These are phyloP conservation scores for Cadophora luteo-olivacea DNA, from an alignment of 2,329 filamentous ascomycete species.

Conservation along the genomic window DNA sequence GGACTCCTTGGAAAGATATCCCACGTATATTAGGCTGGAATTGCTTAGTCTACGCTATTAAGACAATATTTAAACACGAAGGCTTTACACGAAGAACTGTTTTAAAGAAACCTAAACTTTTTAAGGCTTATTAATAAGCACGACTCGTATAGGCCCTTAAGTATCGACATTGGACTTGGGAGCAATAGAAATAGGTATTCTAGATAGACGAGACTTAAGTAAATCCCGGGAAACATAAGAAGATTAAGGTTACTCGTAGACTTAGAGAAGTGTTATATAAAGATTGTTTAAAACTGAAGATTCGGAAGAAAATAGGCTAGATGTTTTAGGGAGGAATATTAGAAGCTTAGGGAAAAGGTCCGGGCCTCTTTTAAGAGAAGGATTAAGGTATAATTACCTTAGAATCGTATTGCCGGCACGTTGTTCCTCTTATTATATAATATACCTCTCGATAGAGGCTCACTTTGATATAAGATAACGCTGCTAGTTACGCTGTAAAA, in stretches of 20 bases:
- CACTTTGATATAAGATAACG: slow-evolving; percentile 11
- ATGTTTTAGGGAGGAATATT: slow-evolving; percentile 25
- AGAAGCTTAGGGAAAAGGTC: slow-evolving; percentile 18
- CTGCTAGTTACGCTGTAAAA: neutral
- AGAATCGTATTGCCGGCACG: slow-evolving; percentile 7
- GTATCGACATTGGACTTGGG: slow-evolving; percentile 19
- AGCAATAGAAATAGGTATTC: slow-evolving; percentile 20
- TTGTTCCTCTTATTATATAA: neutral
- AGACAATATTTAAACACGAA: slow-evolving; percentile 29
- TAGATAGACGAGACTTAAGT: slow-evolving; percentile 27
- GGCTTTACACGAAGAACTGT: slow-evolving; percentile 25
- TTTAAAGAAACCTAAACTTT: slow-evolving; percentile 24
- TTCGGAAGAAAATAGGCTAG: slow-evolving; percentile 13
- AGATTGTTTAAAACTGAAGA: slow-evolving; percentile 15
- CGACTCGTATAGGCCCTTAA: slow-evolving; percentile 16
- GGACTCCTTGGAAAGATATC: slow-evolving; percentile 25
- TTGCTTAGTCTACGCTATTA: slow-evolving; percentile 26
- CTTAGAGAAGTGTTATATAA: neutral
- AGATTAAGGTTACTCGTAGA: slow-evolving; percentile 13
- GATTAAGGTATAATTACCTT: slow-evolving; percentile 36
- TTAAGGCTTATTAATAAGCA: neutral
- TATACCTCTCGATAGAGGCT: neutral
- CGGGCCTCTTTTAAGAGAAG: slow-evolving; percentile 25
- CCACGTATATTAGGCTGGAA: slow-evolving; percentile 27
- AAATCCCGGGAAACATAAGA: slow-evolving; percentile 24